Conservation (phyloP, 2,329 filamentous ascomycete species). For the Penicillium expansum region DNA sequence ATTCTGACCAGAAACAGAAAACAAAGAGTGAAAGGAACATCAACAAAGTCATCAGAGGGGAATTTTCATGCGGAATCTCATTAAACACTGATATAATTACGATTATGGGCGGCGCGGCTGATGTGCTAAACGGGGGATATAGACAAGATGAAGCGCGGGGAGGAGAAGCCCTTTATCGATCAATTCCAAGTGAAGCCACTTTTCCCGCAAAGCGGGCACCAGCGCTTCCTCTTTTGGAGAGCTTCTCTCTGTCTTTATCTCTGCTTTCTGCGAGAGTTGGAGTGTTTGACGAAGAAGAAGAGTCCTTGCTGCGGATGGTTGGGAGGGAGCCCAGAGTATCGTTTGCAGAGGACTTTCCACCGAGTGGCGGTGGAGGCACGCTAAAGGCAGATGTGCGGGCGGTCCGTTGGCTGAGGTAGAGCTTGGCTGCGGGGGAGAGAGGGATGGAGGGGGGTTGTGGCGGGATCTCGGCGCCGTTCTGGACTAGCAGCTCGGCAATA, state of each 20-base stretch:
- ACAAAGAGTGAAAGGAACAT: neutral
- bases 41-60: slow-evolving; percentile 16
- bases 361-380: slow-evolving; percentile 41
- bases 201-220: slow-evolving; percentile 64
- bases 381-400: slow-evolving; percentile 32
- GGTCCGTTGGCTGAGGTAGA: slow-evolving; percentile 78
- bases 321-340: slow-evolving; percentile 66
- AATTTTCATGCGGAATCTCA: slow-evolving; percentile 23
- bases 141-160: neutral
- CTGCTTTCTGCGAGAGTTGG: slow-evolving; percentile 35
- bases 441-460: slow-evolving; percentile 73
- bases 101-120: slow-evolving; percentile 7
- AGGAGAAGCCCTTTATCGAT: slow-evolving; percentile 33
- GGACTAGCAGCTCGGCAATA: slow-evolving; percentile 83
- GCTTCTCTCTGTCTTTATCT: slow-evolving; percentile 67
- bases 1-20: slow-evolving; percentile 1
- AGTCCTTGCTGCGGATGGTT: slow-evolving; percentile 41
- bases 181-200: slow-evolving; percentile 44
- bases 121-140: slow-evolving; percentile 2
- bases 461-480: slow-evolving; percentile 91
- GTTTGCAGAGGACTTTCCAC: slow-evolving; percentile 33
- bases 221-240: slow-evolving; percentile 77
- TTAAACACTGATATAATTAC: slow-evolving; percentile 23
- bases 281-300: slow-evolving; percentile 29
- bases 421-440: slow-evolving; percentile 72